Percentiles rank a stretch among this genome's conserved stretches.
Evolutionary conservation across 192 early-diverging fungal genomes (phyloP).

Genomic region (Endogone sp.): DNA sequence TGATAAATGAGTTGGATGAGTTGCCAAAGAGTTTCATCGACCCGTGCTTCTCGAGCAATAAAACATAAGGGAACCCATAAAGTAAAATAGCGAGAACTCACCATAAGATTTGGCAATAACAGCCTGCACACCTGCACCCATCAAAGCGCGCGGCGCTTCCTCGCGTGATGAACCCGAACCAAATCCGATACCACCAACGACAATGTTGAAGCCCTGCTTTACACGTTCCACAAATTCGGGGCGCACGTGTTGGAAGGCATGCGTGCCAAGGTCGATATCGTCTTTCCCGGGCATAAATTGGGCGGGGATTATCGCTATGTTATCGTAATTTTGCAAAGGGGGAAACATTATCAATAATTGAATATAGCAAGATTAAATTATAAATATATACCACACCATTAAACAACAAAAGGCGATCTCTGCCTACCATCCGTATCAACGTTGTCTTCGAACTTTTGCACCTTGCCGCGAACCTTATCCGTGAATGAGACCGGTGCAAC

Average conservation of each 20-base stretch:
- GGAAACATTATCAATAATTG: too few relatives aligned
- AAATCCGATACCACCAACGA: conserved; percentile 71
- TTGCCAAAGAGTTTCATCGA: too few relatives aligned
- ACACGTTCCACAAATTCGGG: conserved; percentile 69
- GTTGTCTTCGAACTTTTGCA: conserved; percentile 73
- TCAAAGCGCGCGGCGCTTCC: conserved; percentile 73
- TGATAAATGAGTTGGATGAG: neutral
- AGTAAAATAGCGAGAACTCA: too few relatives aligned
- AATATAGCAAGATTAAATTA: too few relatives aligned
- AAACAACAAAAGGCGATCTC: too few relatives aligned
- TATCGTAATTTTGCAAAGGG: too few relatives aligned
- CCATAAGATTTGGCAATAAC: conserved; percentile 76
- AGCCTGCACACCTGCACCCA: conserved; percentile 64
- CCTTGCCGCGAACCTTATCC: conserved; percentile 52
- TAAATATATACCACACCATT: too few relatives aligned
- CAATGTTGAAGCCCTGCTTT: conserved; percentile 60
- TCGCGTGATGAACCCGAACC: conserved; percentile 77
- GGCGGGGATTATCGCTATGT: conserved; percentile 35
- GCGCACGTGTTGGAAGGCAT: conserved; percentile 69
- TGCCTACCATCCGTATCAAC: conserved; percentile 64
- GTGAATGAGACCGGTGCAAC: neutral
- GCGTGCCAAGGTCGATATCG: conserved; percentile 66
- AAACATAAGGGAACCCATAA: too few relatives aligned
- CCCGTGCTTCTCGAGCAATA: too few relatives aligned
- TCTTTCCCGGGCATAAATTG: conserved; percentile 60